Evolutionary conservation across 1,139 yeast genomes (phyloP), one percentile per base, ranked within the genome.

Genomic region (Arxiozyma telluris): DNA sequence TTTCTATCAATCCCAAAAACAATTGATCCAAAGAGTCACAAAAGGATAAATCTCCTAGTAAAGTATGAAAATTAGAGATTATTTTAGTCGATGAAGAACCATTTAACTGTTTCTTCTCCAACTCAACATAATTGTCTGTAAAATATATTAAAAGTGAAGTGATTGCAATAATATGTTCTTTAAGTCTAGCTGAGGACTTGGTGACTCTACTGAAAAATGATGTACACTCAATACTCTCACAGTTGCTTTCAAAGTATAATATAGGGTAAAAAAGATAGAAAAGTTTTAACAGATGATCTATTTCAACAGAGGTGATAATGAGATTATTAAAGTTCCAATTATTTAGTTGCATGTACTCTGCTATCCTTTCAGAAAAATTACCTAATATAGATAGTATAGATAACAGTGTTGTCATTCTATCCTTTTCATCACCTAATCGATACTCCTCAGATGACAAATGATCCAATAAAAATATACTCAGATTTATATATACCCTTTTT

Each of bases 21-120:
- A 75, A 67, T 0, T 96, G 94, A 44, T 76, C 68, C 0, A 84
- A 77, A 8, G 81, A 70, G 53, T 82, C 84, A 71, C 98, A 93
- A 55, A 85, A 78, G 9, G 80, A 77, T 47, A 89, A 72, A 1
- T 72, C 66, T 0, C 97, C 97, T 9, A 90, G 69, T 51, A 88
- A 85, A 15, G 81, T 82, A 66, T 93, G 99, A 2, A 89, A 68
- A 12, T 77, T 67, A 49, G 81, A 76, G 25, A 86, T 67, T 30
- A 84, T 68, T 12, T 54, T 54, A 4, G 59, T 56, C 21, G 57
- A 41, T 3, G 39, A 45, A 0, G 49, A 55, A 69, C 47, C 76
- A 61, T 21, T 62, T 49, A 52, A 47, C 9, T 53, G 46, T 20
- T n/a, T n/a, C 17, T 45, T 44, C 15, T 49, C 30, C 2, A 30